Evolutionary conservation across 306 rosid species (phyloP).

Genomic region (Begonia fuchsioides): DNA sequence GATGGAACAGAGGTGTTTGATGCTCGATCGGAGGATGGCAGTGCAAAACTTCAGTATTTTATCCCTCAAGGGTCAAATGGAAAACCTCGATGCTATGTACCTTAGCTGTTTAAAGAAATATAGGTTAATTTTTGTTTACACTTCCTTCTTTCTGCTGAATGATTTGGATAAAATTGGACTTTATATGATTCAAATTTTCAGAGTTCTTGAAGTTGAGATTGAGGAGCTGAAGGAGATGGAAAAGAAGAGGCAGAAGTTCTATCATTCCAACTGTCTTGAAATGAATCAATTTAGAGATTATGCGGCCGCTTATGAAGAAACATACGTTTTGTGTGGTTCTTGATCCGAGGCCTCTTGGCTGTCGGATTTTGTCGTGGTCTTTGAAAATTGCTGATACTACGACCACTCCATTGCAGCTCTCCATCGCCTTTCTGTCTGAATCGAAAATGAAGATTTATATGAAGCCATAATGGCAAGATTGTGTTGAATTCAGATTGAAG

Average conservation of each 20-base stretch:
- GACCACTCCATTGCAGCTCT: too few species aligned
- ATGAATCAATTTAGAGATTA: conserved; percentile 42
- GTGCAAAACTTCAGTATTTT: conserved; percentile 29
- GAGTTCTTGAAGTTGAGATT: conserved; percentile 44
- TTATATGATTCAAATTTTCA: conserved; percentile 5
- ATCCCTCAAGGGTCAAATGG: conserved; percentile 39
- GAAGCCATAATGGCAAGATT: too few species aligned
- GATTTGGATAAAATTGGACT: neutral
- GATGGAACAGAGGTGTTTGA: conserved; percentile 37
- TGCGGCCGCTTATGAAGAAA: conserved; percentile 24
- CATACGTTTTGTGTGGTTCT: too few species aligned
- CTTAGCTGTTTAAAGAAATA: conserved; percentile 16
- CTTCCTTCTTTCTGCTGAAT: neutral
- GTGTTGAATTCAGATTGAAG: too few species aligned
- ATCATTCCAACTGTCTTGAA: conserved; percentile 26
- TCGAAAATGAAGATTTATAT: too few species aligned
- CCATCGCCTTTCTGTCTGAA: too few species aligned
- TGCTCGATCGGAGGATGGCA: conserved; percentile 40
- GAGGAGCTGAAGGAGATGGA: conserved; percentile 49
- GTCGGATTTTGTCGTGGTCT: too few species aligned
- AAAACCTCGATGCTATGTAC: conserved; percentile 29
- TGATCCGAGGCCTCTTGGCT: too few species aligned
- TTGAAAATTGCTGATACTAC: too few species aligned
- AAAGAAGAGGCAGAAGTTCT: conserved; percentile 27
- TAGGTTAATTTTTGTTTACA: conserved; percentile 16